Conservation (phyloP, 345 rosid species). For the Aurinia saxatilis region DNA sequence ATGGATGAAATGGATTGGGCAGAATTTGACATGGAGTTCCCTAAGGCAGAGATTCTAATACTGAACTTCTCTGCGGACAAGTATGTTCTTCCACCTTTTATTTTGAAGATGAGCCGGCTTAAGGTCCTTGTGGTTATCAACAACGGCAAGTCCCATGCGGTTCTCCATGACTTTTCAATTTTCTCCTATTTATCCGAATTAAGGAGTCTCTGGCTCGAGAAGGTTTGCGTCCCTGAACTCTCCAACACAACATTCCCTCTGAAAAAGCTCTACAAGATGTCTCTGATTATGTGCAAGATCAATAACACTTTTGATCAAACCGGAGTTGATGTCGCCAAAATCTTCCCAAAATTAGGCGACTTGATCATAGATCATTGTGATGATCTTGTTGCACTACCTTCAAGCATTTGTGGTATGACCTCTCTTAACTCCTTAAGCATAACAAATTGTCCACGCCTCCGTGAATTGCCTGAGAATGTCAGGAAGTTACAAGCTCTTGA, state of each 20-base stretch:
- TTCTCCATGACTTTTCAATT: conserved; percentile 45
- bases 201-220: conserved; percentile 92
- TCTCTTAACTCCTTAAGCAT: conserved; percentile 57
- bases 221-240: conserved; percentile 44
- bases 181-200: conserved; percentile 43
- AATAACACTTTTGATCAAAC: conserved; percentile 48
- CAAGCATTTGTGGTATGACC: conserved; percentile 41
- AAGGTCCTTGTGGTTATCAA: conserved; percentile 72
- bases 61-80: conserved; percentile 54
- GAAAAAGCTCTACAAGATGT: conserved; percentile 49
- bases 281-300: conserved; percentile 70
- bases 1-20: conserved; percentile 86
- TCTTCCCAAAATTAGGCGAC: conserved; percentile 59
- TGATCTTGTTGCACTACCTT: conserved; percentile 55
- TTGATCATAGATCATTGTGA: conserved; percentile 77
- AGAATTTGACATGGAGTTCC: conserved; percentile 56
- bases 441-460: conserved; percentile 78
- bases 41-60: conserved; percentile 78
- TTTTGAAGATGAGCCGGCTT: conserved; percentile 61
- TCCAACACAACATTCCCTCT: conserved; percentile 37
- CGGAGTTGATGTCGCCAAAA: conserved; percentile 33
- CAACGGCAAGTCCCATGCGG: conserved; percentile 44
- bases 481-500: conserved; percentile 46
- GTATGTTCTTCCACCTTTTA: conserved; percentile 75
- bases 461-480: conserved; percentile 42